Evolutionary conservation across 352 stramenopile species (phyloP).

Genomic region (Thraustochytrium sp.): DNA sequence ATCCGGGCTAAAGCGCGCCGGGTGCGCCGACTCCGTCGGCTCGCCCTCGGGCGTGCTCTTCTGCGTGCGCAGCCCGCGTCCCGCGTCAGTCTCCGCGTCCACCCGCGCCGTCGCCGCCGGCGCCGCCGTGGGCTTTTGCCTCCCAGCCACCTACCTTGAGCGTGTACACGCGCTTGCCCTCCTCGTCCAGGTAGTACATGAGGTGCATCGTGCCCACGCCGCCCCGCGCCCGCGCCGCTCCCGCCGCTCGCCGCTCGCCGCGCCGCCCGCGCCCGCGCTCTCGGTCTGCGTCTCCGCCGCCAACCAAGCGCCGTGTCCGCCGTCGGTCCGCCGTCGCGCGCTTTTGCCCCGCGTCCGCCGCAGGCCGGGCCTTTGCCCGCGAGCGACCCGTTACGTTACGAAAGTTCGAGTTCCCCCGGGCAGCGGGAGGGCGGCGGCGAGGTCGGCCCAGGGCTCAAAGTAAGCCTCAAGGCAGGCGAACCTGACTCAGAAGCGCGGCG

Average conservation of each 20-base stretch:
- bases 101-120: neutral
- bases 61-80: neutral
- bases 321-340: too few relatives aligned
- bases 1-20: slow-evolving; percentile 95
- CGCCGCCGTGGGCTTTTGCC: neutral
- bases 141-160: slow-evolving; percentile 78
- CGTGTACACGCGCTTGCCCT: slow-evolving; percentile 97
- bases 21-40: slow-evolving; percentile 92
- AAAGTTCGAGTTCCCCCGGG: too few relatives aligned
- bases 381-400: too few relatives aligned
- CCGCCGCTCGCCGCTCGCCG: neutral
- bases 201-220: slow-evolving; percentile 84
- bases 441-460: too few relatives aligned
- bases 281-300: neutral
- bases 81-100: neutral
- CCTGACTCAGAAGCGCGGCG: too few relatives aligned
- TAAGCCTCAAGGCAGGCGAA: too few relatives aligned
- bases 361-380: too few relatives aligned
- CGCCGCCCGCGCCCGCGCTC: too few relatives aligned
- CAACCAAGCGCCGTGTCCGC: too few relatives aligned
- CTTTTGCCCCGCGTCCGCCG: too few relatives aligned
- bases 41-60: slow-evolving; percentile 64
- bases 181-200: slow-evolving; percentile 94
- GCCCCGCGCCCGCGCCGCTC: neutral
- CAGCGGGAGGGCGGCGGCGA: too few relatives aligned